Evolutionary conservation across 345 rosid species (phyloP).

Genomic region (Alliaria petiolata): DNA sequence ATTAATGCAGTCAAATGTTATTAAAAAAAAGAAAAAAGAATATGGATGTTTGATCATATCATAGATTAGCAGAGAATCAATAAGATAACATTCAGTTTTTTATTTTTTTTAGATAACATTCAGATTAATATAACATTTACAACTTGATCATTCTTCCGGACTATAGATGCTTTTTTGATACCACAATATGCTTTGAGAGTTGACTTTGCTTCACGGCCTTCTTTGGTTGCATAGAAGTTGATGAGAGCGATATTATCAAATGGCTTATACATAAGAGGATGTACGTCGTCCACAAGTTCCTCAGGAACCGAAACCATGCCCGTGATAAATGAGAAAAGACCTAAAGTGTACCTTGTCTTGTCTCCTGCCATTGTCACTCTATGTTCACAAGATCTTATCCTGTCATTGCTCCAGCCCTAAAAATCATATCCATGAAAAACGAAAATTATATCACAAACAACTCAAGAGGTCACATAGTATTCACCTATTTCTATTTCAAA

Average conservation of each 20-base stretch:
- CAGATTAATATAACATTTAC: not conserved
- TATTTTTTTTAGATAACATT: too few relatives aligned
- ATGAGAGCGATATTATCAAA: conserved; percentile 29
- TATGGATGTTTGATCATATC: too few relatives aligned
- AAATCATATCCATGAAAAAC: not conserved
- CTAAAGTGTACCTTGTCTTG: conserved; percentile 35
- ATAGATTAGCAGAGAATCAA: too few relatives aligned
- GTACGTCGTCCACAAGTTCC: conserved; percentile 23
- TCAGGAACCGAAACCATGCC: conserved; percentile 14
- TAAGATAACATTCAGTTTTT: too few relatives aligned
- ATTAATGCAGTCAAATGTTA: too few relatives aligned
- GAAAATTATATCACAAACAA: not conserved
- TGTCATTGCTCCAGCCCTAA: conserved; percentile 42
- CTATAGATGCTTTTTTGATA: not conserved
- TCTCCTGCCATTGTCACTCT: conserved; percentile 40
- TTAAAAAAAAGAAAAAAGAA: too few relatives aligned
- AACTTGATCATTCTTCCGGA: not conserved
- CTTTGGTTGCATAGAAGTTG: conserved; percentile 27
- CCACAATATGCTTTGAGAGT: conserved; percentile 41
- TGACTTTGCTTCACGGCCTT: conserved; percentile 19
- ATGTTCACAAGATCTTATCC: conserved; percentile 35
- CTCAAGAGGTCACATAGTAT: not conserved
- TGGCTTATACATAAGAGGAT: conserved; percentile 30
- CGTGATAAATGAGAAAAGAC: conserved; percentile 26
- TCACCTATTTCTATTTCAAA: not conserved